Conservation (phyloP, 495 filamentous ascomycete species). For the Daldinia decipiens region DNA sequence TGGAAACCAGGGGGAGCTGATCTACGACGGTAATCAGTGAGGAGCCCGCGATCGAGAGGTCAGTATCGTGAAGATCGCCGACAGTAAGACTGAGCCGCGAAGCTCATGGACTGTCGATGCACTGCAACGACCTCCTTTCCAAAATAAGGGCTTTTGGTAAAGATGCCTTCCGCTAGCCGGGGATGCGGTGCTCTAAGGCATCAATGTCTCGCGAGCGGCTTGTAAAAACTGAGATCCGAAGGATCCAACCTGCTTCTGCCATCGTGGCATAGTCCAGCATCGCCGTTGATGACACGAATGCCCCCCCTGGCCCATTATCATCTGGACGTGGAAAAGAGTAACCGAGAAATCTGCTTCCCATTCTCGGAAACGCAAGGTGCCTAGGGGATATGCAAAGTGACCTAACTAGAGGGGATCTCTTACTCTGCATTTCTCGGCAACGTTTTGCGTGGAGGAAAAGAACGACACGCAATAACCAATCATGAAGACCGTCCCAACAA, state of each 20-base stretch:
- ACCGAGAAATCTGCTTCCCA: constrained; percentile 33
- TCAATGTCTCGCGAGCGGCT: constrained; percentile 26
- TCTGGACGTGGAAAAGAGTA: constrained; percentile 23
- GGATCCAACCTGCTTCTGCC: constrained; percentile 23
- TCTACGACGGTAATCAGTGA: constrained; percentile 30
- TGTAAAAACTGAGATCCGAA: constrained; percentile 30
- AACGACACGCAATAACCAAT: constrained; percentile 35
- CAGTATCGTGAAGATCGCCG: constrained; percentile 41
- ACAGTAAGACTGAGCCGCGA: constrained; percentile 23
- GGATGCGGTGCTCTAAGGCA: constrained; percentile 30
- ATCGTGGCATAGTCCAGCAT: constrained; percentile 39
- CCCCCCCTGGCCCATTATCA: constrained; percentile 29
- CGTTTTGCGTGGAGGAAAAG: constrained; percentile 26
- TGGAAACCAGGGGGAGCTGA: constrained; percentile 26
- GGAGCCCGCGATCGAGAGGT: constrained; percentile 24
- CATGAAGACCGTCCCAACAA: constrained; percentile 11
- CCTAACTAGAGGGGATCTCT: constrained; percentile 41
- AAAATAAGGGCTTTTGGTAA: constrained; percentile 5
- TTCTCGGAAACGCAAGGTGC: constrained; percentile 32
- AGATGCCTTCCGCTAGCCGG: constrained; percentile 8
- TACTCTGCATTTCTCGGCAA: constrained; percentile 37
- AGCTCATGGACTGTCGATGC: constrained; percentile 25
- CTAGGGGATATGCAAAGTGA: constrained; percentile 41
- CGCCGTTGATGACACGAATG: constrained; percentile 22
- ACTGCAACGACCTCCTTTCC: constrained; percentile 19